phyloP scores from a whole-genome alignment of 2,329 filamentous ascomycete species.

The Paracoccidioides lutzii region DNA sequence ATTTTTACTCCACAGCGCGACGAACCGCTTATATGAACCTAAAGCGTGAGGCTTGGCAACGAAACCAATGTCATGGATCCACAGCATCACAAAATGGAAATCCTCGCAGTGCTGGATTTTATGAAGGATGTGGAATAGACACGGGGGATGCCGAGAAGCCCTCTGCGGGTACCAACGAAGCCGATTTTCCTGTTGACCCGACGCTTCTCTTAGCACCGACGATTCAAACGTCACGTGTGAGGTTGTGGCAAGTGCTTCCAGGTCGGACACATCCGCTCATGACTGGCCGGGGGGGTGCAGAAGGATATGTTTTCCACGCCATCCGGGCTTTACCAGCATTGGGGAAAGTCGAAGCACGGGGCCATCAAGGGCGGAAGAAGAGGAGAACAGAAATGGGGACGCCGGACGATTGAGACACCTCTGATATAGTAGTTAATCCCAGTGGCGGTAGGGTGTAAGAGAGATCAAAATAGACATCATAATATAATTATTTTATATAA shows the following conservation, averaged over 20 bases:
- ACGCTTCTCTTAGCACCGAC: constrained; percentile 65
- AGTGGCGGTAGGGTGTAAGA: too few relatives aligned
- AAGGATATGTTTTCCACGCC: constrained; percentile 81
- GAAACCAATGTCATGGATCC: constrained; percentile 15
- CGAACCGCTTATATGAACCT: constrained; percentile 54
- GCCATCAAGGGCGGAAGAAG: constrained; percentile 53
- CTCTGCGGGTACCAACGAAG: constrained; percentile 16
- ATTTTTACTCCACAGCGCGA: constrained; percentile 71
- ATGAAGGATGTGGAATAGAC: constrained; percentile 11
- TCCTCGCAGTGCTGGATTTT: neutral
- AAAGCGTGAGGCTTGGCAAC: constrained; percentile 15
- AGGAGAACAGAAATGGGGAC: constrained; percentile 39
- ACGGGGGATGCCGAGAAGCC: constrained; percentile 31
- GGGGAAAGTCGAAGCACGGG: constrained; percentile 69
- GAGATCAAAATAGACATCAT: too few relatives aligned
- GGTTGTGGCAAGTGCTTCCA: constrained; percentile 82
- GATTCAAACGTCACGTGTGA: constrained; percentile 66
- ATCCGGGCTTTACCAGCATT: constrained; percentile 68
- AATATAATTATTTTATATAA: too few relatives aligned
- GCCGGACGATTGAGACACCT: too few relatives aligned
- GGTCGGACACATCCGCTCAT: constrained; percentile 88
- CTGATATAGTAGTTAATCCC: too few relatives aligned
- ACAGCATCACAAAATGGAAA: constrained; percentile 23
- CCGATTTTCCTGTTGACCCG: constrained; percentile 79
- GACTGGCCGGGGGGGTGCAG: constrained; percentile 74